A percentile compares a stretch with the other conserved stretches of the same genome.
Conservation (phyloP, 169 alveolate genomes). For the Amoebophrya sp. region DNA sequence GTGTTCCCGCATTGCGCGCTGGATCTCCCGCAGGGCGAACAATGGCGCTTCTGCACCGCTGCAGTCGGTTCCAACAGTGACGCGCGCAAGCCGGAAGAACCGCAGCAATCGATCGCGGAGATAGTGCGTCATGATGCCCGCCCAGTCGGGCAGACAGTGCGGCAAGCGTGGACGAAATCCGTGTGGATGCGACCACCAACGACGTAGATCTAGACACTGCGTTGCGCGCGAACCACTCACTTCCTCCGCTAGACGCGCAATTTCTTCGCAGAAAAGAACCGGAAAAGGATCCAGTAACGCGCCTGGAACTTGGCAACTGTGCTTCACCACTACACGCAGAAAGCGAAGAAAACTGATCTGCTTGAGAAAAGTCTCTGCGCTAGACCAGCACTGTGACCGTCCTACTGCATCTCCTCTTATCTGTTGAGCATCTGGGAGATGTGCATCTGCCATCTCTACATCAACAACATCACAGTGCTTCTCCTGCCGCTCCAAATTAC, state of each 20-base stretch:
- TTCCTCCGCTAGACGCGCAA: background rate
- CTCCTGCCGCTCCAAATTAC: background rate
- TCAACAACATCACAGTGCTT: background rate
- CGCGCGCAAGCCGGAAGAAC: background rate
- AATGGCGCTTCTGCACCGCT: background rate
- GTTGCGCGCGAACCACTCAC: background rate
- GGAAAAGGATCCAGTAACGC: background rate
- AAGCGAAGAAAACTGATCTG: background rate
- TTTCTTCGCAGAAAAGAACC: background rate
- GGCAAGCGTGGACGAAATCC: background rate
- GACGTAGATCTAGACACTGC: background rate
- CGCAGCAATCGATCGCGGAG: background rate
- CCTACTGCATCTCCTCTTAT: background rate
- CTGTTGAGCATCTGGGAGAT: background rate
- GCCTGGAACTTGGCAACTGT: background rate
- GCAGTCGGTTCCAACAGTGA: background rate
- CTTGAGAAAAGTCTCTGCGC: background rate
- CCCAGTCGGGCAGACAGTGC: background rate
- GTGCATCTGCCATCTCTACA: background rate
- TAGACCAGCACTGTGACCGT: background rate
- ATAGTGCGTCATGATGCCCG: background rate
- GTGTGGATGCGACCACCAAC: background rate
- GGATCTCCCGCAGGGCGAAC: background rate
- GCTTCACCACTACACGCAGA: background rate
- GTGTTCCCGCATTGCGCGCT: background rate